Evolutionary conservation across 1,139 yeast species (phyloP), one percentile per base, ranked within the genome.

Genomic region (Taphrina betulina): DNA sequence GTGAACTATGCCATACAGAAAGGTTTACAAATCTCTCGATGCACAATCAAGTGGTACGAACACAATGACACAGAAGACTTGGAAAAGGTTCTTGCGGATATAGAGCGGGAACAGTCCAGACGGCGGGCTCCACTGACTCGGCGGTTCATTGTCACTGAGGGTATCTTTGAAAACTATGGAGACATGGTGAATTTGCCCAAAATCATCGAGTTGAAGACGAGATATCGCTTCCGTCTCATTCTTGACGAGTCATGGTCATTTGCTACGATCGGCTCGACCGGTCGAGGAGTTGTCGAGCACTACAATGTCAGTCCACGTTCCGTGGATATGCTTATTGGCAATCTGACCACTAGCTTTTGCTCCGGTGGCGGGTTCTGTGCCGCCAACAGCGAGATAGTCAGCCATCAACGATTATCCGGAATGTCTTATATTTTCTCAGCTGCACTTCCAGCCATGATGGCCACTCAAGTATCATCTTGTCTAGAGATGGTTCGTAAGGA

Each of bases 361-460:
- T 77, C 95, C 7, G 83, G 94, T 42, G 99, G 99, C 61, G 98
- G 96, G 0, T 92, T 88, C 70, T 92, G 95, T 68, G 87, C 87
- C 23, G 98, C 97, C 59, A 84, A 80, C 38, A 72, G 73, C 37
- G 83, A 84, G 58, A 87, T 92, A 90, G 81, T 90, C 42, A 85
- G 83, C 64, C 96, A 92, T 71, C 98, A 94, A 75, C 82, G 95
- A 67, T 84, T 90, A 65, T 86, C 89, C 29, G 86, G 95, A 7
- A 76, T 78, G 63, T 96, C 96, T 2, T 92, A 88, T 67, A 94
- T 94, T 60, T 92, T 88, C 68, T 85, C 95, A 67, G 99, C 99
- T 7, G 81, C 96, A 2, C 78, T 92, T 68, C 97, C 98, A 12
- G 95, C 97, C 16, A 90, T 85, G 69, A 79, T 89, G 48, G 95